A percentile compares a stretch with the other conserved stretches of the same genome.
Conservation (phyloP, 129 eudicot genomes). For the Flaveria trinervia region DNA sequence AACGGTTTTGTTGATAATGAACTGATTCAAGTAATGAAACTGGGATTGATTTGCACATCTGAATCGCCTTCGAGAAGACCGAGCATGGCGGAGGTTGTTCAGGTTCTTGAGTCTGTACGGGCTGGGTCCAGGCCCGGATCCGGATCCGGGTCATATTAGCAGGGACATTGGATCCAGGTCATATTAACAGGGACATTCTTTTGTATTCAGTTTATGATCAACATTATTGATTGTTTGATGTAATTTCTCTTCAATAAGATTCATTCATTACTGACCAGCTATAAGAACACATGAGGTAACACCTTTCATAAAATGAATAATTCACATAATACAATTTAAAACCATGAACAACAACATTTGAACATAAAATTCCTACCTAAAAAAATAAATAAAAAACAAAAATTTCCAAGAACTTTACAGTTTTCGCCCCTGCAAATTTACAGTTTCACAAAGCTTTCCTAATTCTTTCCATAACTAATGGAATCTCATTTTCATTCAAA, state of each 20-base stretch:
- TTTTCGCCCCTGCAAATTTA: conserved; percentile 5
- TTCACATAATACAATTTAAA: conserved; percentile 27
- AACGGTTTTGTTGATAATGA: conserved; percentile 75
- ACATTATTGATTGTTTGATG: conserved; percentile 42
- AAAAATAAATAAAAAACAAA: neutral
- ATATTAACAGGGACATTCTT: conserved; percentile 38
- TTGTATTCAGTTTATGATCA: conserved; percentile 48
- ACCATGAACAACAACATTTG: conserved; percentile 21
- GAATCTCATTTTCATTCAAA: conserved; percentile 55
- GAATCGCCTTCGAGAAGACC: conserved; percentile 77
- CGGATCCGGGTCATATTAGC: neutral
- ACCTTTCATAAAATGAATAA: conserved; percentile 8
- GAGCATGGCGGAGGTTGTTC: conserved; percentile 95
- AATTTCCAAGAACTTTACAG: conserved; percentile 13
- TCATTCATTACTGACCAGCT: conserved; percentile 28
- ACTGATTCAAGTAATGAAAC: conserved; percentile 84
- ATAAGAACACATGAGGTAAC: neutral
- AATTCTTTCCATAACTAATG: conserved; percentile 62
- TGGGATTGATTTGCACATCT: conserved; percentile 79
- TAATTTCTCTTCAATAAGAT: conserved; percentile 48
- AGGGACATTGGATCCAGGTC: neutral
- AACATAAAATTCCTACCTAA: conserved; percentile 33
- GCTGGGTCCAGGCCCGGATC: conserved; percentile 38
- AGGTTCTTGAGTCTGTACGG: conserved; percentile 82
- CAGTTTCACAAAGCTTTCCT: conserved; percentile 38